Evolutionary conservation across 768 basidiomycete genomes (phyloP), one percentile per base, ranked within the genome.

Genomic region (Tulasnella calospora): DNA sequence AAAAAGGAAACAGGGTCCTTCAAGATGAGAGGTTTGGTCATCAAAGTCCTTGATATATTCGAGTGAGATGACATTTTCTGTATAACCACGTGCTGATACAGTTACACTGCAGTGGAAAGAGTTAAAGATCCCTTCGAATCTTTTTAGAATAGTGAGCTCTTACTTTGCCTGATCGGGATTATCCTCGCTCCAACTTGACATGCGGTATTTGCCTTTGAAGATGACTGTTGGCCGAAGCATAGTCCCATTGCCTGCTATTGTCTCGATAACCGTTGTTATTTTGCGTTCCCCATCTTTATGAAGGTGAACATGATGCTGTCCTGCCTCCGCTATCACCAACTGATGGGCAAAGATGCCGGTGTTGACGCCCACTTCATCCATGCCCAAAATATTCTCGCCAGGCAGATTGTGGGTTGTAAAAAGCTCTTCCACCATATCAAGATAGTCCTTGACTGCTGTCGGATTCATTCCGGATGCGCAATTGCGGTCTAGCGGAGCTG

Each of bases 21-120:
- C 84, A 78, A 87, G 87, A 15, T 79, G 82, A 13, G 80, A 70
- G 23, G 87, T 89, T 51, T 84, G 80, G n/a, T 78, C 71, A 51
- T 88, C 84, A 78, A 88, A 89, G 27, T 84, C 78, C 79, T 87
- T 82, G 38, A 87, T 83, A 82, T 84, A 87, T 15, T 81, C 81
- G 73, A 13, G 73, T 77, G 85, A 78, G 87, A 87, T 13, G 73
- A 84, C 83, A 1, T 83, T 81, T 79, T 86, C 82, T 2, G 84
- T 85, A 82, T 83, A 87, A 19, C 87, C 86, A 4, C 30, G 9
- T 41, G 38, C 46, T 1, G 46, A 74, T 7, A 74, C 46, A 1
- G 41, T 27, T 10, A 74, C 23, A 27, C 35, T 47, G 72, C 27
- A 27, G 15, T 17, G n/a, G 30, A 17, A 38, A 80, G 33, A n/a